Evolutionary conservation across 1,284 basidiomycete genomes (phyloP).

Genomic region (Agaricales sp.): DNA sequence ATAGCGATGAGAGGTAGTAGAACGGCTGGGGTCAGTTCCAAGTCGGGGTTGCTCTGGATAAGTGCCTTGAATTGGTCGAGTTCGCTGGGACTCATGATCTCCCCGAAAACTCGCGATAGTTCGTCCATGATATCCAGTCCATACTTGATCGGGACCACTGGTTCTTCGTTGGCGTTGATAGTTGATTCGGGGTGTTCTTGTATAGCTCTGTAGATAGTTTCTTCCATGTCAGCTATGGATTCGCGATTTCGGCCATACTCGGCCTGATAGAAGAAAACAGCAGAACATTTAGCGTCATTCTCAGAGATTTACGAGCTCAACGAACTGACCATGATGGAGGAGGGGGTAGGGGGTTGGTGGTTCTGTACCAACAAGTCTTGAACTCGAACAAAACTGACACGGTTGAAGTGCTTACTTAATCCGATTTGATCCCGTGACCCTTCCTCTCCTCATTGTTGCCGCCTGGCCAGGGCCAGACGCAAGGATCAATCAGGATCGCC

Average conservation of each 20-base stretch:
- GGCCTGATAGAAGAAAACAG: not conserved
- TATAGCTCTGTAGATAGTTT: slow-evolving; percentile 56
- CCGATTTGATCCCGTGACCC: not conserved
- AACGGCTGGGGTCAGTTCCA: slow-evolving; percentile 31
- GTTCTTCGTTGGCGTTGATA: slow-evolving; percentile 42
- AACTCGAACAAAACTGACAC: not conserved
- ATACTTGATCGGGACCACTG: slow-evolving; percentile 54
- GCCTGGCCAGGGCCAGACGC: too few relatives aligned
- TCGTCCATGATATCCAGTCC: slow-evolving; percentile 55
- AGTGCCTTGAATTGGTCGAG: slow-evolving; percentile 43
- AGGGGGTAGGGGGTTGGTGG: not conserved
- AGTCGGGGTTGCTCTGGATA: slow-evolving; percentile 45
- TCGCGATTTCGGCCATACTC: slow-evolving; percentile 45
- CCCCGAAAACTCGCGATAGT: slow-evolving; percentile 45
- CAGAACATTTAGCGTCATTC: not conserved
- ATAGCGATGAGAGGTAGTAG: slow-evolving; percentile 38
- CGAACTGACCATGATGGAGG: not conserved
- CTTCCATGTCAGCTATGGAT: slow-evolving; percentile 58
- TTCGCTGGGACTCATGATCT: slow-evolving; percentile 50
- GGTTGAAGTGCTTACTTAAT: not conserved
- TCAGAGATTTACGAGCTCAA: not conserved
- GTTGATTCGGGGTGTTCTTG: slow-evolving; percentile 46
- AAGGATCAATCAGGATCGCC: too few relatives aligned
- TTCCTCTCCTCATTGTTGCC: not conserved
- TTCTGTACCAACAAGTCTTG: not conserved